phyloP scores from a whole-genome alignment of 345 rosid genomes.

The Melaleuca alternifolia region DNA sequence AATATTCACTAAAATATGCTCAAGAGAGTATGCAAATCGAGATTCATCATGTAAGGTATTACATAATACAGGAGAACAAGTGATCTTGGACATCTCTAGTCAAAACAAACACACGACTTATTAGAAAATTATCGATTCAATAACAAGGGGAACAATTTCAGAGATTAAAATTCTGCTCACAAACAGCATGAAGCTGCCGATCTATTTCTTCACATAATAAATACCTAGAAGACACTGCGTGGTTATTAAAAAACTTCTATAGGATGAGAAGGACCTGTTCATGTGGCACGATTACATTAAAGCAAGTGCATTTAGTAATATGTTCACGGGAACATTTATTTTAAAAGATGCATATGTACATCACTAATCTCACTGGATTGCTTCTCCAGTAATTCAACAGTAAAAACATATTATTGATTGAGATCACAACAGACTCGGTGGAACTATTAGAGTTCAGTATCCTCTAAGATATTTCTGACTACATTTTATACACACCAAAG shows the following conservation, averaged over 20 bases:
- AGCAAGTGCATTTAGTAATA: not conserved
- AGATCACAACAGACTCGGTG: not conserved
- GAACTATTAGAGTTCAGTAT: not conserved
- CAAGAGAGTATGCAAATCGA: not conserved
- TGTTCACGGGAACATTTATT: not conserved
- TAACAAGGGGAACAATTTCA: not conserved
- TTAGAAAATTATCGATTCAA: not conserved
- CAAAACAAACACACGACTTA: not conserved
- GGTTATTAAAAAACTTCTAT: not conserved
- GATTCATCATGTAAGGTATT: not conserved
- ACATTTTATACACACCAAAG: not conserved
- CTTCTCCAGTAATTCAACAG: not conserved
- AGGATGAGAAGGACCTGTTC: not conserved
- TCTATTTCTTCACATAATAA: not conserved
- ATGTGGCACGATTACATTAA: not conserved
- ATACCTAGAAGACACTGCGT: not conserved
- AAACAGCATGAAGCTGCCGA: not conserved
- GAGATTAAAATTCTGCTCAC: not conserved
- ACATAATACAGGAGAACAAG: not conserved
- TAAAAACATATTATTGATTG: not conserved
- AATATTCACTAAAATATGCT: not conserved
- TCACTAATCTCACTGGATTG: not conserved
- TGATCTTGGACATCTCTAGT: not conserved
- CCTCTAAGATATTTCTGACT: not conserved
- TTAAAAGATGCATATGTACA: not conserved